phyloP scores from a whole-genome alignment of 345 rosid species.

The Lagerstroemia speciosa region DNA sequence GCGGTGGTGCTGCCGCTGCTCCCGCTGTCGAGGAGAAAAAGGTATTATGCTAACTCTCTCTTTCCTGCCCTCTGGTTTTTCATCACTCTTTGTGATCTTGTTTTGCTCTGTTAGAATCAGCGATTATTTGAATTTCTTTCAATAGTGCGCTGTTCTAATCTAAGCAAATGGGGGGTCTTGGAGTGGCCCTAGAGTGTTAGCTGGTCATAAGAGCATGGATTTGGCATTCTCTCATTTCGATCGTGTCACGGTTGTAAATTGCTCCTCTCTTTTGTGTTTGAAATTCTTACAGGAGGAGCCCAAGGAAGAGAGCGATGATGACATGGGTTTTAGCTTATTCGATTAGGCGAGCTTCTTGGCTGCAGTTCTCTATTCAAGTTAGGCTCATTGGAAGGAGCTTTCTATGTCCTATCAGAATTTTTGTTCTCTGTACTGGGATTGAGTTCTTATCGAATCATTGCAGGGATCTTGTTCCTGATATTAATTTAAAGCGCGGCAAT shows the following conservation, averaged over 20 bases:
- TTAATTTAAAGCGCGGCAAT: background rate
- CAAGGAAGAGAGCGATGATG: slow-evolving; percentile 37
- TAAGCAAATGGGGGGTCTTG: too few species aligned
- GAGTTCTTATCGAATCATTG: background rate
- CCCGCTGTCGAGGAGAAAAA: slow-evolving; percentile 40
- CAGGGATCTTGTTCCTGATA: background rate
- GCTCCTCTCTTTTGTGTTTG: background rate
- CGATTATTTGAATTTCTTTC: too few species aligned
- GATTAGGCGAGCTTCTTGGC: slow-evolving; percentile 13
- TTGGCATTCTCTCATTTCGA: background rate
- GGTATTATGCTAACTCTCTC: background rate
- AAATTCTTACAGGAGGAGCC: slow-evolving; percentile 27
- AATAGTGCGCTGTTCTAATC: too few species aligned
- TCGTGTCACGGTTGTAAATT: background rate
- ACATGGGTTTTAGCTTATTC: slow-evolving; percentile 34
- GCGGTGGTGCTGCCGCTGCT: slow-evolving; percentile 16
- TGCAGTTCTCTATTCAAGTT: background rate
- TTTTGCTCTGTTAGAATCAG: too few species aligned
- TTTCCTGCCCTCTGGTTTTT: background rate
- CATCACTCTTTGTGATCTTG: background rate
- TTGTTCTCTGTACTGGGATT: background rate
- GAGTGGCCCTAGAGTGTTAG: background rate
- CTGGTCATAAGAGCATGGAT: background rate
- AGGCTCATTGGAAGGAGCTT: slow-evolving; percentile 6
- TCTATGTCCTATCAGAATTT: background rate